Evolutionary conservation across 176 grass and related monocot species (phyloP), one percentile per base, ranked within the genome.

Genomic region (Avena atlantica): DNA sequence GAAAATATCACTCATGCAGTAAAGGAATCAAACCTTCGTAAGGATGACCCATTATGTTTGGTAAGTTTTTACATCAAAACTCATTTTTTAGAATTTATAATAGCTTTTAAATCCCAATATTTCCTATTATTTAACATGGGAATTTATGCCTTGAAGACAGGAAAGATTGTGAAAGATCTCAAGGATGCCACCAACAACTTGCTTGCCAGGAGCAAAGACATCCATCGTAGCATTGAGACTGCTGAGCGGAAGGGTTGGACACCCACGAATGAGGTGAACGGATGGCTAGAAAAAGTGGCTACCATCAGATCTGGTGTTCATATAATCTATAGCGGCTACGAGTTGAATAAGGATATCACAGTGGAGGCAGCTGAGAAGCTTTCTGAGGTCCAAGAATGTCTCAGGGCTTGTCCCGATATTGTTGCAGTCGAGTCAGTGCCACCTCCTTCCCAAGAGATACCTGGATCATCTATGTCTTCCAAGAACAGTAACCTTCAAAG

Each of bases 401-500:
- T 48, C 1, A 8, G n/a, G 1, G 4, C 44, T 74, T 74, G 71
- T 12, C 71, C 37, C 2, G 9, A 42, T 3, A 40, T 14, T n/a
- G 44, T 62, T 45, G 8, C 4, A 6, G 6, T 21, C 40, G 21
- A 16, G 78, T 24, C 23, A 19, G 67, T 59, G n/a, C 86, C 57
- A 12, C 42, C 78, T 2, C 5, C 66, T 20, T 58, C 69, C 56
- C 45, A 60, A 80, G 58, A 87, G 55, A 42, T 82, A 40, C 45
- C 86, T 2, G 23, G 72, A 2, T 42, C 86, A 29, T 80, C 78
- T 23, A 75, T 74, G 71, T 4, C 71, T 16, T 0, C 19, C 4
- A 4, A 15, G 37, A 70, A 87, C 21, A 4, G 24, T 60, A 74
- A 15, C 24, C 69, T 82, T 58, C 79, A 87, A 59, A 24, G 9